phyloP scores from a whole-genome alignment of 106 monocot species.

The Allium cepa region DNA sequence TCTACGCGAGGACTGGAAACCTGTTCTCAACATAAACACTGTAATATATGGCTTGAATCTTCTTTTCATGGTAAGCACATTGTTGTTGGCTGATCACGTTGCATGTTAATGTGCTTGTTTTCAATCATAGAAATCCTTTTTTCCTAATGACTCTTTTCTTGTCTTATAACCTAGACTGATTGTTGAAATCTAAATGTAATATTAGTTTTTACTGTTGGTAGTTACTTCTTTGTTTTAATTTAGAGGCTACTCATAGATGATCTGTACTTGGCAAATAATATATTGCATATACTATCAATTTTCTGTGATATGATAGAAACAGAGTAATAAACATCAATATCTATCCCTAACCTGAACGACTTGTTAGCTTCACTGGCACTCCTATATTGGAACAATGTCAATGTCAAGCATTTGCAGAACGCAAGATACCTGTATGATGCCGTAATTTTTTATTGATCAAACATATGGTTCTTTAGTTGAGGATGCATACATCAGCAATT shows the following conservation, averaged over 20 bases:
- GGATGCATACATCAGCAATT: no score
- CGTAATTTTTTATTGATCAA: no score
- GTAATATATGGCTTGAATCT: conserved; percentile 85
- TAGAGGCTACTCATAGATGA: not conserved
- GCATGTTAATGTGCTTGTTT: no score
- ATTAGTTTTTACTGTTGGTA: not conserved
- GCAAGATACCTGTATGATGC: not conserved
- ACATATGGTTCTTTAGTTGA: no score
- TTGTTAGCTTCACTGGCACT: no score
- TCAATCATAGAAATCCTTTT: no score
- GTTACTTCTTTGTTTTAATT: not conserved
- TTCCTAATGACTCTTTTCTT: no score
- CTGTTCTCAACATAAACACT: conserved; percentile 93
- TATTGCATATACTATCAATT: not conserved
- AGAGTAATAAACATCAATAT: not conserved
- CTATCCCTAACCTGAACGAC: no score
- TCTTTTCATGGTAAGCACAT: conserved; percentile 67
- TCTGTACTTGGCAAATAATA: not conserved
- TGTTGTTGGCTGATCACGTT: no score
- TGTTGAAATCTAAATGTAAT: not conserved
- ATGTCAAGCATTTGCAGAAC: not conserved
- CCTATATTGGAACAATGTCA: not conserved
- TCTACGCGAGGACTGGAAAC: conserved; percentile 97
- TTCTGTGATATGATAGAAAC: not conserved
- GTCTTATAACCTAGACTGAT: no score